These are phyloP conservation scores for Cutaneotrichosporon sp. DNA, from an alignment of 1,284 basidiomycete species.

Conservation along the genomic window DNA sequence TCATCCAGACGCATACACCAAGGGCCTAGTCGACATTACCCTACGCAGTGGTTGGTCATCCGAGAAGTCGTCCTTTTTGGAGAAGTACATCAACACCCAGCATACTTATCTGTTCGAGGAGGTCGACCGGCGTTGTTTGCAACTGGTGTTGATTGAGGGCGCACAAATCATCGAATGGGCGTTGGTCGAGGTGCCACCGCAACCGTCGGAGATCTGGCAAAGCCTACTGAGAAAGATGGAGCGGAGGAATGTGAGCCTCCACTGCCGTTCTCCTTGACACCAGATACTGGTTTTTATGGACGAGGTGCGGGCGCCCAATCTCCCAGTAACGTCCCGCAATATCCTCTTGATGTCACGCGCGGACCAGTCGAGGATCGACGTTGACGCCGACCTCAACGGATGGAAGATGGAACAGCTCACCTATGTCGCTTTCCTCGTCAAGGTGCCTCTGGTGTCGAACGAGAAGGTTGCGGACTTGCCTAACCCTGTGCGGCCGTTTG, in stretches of 20 bases:
- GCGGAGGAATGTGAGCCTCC: constrained; percentile 7
- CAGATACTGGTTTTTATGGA: constrained; percentile 26
- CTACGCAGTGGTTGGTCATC: neutral
- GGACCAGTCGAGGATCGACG: neutral
- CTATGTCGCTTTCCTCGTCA: constrained; percentile 22
- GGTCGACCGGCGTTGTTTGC: constrained; percentile 7
- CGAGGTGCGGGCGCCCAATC: constrained; percentile 15
- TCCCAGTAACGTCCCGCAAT: constrained; percentile 20
- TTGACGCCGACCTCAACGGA: constrained; percentile 10
- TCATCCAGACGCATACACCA: neutral
- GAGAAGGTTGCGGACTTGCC: constrained; percentile 29
- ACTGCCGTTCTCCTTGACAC: neutral
- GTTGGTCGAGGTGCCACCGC: neutral
- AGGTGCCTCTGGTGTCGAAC: constrained; percentile 23
- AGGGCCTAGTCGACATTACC: neutral
- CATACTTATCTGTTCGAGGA: constrained; percentile 2
- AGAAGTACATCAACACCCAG: neutral
- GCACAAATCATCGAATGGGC: constrained; percentile 28
- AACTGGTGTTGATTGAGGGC: constrained; percentile 17
- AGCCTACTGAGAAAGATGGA: neutral
- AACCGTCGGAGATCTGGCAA: neutral
- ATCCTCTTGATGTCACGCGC: constrained; percentile 25
- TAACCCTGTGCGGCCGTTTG: constrained; percentile 32
- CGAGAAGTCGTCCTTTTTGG: neutral
- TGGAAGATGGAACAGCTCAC: constrained; percentile 15